Percentiles rank a stretch among this genome's conserved stretches.
phyloP scores from a whole-genome alignment of 306 rosid species.

The Arachis hypogaea region DNA sequence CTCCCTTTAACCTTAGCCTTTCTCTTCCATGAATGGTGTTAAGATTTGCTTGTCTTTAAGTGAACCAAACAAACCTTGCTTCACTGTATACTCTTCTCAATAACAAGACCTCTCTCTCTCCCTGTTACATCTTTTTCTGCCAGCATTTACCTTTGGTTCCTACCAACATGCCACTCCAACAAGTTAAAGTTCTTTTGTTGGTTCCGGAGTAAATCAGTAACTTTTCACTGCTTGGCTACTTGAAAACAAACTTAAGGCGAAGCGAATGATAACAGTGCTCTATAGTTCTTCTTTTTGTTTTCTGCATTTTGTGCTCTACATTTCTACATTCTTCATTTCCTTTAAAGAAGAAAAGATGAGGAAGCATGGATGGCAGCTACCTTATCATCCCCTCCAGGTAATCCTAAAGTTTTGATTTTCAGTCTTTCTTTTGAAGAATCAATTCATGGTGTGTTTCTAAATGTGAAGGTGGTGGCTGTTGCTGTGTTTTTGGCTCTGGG shows the following conservation, averaged over 20 bases:
- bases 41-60: constrained; percentile 49
- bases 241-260: constrained; percentile 43
- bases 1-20: constrained; percentile 33
- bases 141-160: constrained; percentile 42
- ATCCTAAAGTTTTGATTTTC: constrained; percentile 35
- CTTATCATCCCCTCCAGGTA: constrained; percentile 98
- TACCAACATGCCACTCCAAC: constrained; percentile 41
- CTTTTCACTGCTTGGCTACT: constrained; percentile 41
- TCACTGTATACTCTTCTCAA: constrained; percentile 35
- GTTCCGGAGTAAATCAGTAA: constrained; percentile 45
- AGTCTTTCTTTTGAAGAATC: constrained; percentile 13
- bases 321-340: constrained; percentile 32
- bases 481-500: constrained; percentile 96
- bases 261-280: constrained; percentile 30
- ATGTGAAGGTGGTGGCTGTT: constrained; percentile 87
- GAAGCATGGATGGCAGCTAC: constrained; percentile 97
- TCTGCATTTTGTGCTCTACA: constrained; percentile 29
- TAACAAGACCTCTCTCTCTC: constrained; percentile 29
- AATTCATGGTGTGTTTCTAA: neutral
- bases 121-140: constrained; percentile 53
- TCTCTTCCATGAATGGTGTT: constrained; percentile 42
- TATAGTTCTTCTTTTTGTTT: constrained; percentile 26
- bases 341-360: constrained; percentile 61
- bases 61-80: constrained; percentile 61
- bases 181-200: constrained; percentile 27